Percentiles rank a stretch among this genome's conserved stretches.
These are phyloP conservation scores for Nematocida displodere DNA, from an alignment of 371 early-diverging fungal genomes.

Conservation along the genomic window DNA sequence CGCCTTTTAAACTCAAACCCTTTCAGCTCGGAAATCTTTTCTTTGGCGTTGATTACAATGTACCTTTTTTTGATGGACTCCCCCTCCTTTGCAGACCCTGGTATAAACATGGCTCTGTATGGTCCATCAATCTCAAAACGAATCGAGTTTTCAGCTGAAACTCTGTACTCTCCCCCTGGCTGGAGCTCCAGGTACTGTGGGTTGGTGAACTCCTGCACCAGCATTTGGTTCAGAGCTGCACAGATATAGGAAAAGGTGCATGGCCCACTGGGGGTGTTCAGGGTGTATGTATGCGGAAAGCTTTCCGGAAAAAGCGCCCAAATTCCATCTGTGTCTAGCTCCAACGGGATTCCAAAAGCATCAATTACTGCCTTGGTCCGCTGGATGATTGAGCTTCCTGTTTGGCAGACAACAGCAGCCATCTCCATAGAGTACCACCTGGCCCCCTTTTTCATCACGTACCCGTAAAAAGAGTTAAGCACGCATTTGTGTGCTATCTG, in stretches of 20 bases:
- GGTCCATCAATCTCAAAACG: slow-evolving; percentile 99
- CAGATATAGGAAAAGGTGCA: slow-evolving; percentile 78
- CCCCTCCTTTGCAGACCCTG: slow-evolving; percentile 87
- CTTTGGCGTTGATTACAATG: slow-evolving; percentile 89
- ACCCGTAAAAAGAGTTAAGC: slow-evolving; percentile 95
- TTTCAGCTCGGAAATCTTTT: slow-evolving; percentile 88
- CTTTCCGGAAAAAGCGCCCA: slow-evolving; percentile 90
- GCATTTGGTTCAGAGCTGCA: slow-evolving; percentile 90
- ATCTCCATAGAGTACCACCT: slow-evolving; percentile 99
- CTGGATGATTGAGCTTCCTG: slow-evolving; percentile 90
- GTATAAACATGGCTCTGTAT: slow-evolving; percentile 95
- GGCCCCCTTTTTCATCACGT: slow-evolving; percentile 96
- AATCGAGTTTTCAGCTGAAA: slow-evolving; percentile 82
- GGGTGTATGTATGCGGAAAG: slow-evolving; percentile 77
- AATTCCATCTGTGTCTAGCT: slow-evolving; percentile 97
- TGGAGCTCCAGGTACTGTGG: slow-evolving; percentile 76
- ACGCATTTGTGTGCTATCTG: slow-evolving; percentile 95
- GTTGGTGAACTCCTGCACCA: slow-evolving; percentile 89
- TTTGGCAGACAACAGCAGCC: slow-evolving; percentile 92
- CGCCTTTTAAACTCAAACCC: slow-evolving; percentile 98
- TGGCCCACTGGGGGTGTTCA: slow-evolving; percentile 70
- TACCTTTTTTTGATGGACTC: slow-evolving; percentile 93
- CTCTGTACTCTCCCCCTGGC: slow-evolving; percentile 68
- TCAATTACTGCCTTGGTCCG: slow-evolving; percentile 84
- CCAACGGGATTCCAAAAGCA: slow-evolving; percentile 85